These are phyloP conservation scores for Microcos paniculata DNA, from an alignment of 345 rosid species.

Conservation along the genomic window DNA sequence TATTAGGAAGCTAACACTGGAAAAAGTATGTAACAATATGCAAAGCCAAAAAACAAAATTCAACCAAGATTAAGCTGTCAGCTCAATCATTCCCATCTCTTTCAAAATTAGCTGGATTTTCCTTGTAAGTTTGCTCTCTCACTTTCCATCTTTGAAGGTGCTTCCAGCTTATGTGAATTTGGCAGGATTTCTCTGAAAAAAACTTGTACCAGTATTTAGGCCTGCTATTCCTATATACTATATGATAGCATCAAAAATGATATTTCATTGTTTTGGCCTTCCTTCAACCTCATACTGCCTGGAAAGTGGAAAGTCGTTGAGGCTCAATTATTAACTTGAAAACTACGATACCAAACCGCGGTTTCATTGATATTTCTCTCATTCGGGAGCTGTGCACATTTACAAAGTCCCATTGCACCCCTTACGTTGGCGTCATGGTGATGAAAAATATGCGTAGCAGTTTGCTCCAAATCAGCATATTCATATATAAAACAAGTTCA, in stretches of 20 bases:
- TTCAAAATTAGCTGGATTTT: conserved; percentile 8
- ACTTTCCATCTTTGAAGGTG: background rate
- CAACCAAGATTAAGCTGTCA: background rate
- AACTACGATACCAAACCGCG: background rate
- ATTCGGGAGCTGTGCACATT: background rate
- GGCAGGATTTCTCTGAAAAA: conserved; percentile 2
- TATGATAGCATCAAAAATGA: background rate
- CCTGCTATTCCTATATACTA: background rate
- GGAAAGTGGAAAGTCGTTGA: background rate
- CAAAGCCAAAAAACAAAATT: background rate
- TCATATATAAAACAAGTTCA: background rate
- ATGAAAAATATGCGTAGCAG: background rate
- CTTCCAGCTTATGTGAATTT: background rate
- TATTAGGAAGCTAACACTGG: background rate
- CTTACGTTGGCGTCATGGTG: background rate
- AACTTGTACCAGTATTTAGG: background rate
- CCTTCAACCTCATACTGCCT: background rate
- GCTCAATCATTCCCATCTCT: conserved; percentile 2
- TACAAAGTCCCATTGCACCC: background rate
- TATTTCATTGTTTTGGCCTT: background rate
- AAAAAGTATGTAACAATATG: background rate
- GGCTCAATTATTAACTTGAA: background rate
- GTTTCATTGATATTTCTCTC: background rate
- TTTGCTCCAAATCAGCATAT: background rate
- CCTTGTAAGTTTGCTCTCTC: background rate